Base-by-base conservation (phyloP, 2,329 filamentous ascomycete genomes). In the Sporothrix mexicana region DNA sequence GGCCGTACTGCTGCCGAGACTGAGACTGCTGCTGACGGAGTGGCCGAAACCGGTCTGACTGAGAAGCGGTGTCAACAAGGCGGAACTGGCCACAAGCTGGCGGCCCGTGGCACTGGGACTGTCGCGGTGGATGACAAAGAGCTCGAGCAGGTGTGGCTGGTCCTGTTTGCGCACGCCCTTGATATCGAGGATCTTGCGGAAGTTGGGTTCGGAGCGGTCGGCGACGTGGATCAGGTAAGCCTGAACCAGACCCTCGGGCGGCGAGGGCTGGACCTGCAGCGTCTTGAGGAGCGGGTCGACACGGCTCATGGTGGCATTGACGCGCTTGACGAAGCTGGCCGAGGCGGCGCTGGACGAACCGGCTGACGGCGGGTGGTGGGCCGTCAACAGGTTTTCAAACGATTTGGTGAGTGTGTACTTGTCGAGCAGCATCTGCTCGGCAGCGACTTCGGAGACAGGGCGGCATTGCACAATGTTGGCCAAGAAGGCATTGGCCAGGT, bases 181-280 rank as follows among this genome's bases (percentile, higher is more conserved):
- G 75, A 99, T 87, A 69, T 99, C 96, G 62, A 99, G 89, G 74
- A 99, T 92, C 83, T 98, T 98, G 79, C 91, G 91, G 88, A 99
- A 99, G 83, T 99, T 99, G 78, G 90, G 88, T 80, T 98, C 96
- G 75, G 92, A 97, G 72, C 93, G 91, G 84, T 99, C 96, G 76
- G 90, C 94, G 76, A 99, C 96, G 83, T 98, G 96, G 81, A 98
- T 97, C 47, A 99, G 90, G 80, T 99, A 99, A 47, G 96, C 96
- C 83, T 98, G 95, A 0, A 99, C 95, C 3, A 99, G 88, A 1
- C 93, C 95, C 84, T 99, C 96, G 0, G 95, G 93, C 0, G 96
- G 96, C 4, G 92, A 93, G 2, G 95, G 90, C 41, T 93, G 93
- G 66, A 99, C 95, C 85, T 99, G 96, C 2, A 99, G 88, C 2